Conservation (phyloP, 108 stramenopile genomes). For the Cyclotella atomus region DNA sequence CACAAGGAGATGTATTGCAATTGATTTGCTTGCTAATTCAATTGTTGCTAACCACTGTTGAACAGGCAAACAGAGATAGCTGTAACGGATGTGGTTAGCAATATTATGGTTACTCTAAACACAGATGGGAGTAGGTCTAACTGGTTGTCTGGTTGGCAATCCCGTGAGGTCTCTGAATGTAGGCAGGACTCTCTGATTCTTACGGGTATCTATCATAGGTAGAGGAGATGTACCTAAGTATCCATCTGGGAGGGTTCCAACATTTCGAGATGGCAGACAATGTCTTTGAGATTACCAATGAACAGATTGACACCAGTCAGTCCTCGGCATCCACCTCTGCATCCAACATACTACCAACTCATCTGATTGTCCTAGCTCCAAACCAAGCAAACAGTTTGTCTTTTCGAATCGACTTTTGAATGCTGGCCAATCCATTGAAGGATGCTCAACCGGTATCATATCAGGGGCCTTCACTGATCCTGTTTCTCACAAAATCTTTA, state of each 20-base stretch:
- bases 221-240: constrained; percentile 5
- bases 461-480: neutral
- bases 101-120: constrained; percentile 20
- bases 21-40: constrained; percentile 10
- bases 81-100: constrained; percentile 20
- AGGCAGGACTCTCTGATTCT: neutral
- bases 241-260: constrained; percentile 2
- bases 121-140: neutral
- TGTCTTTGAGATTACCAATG: too few relatives aligned
- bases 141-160: constrained; percentile 8
- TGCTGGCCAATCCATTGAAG: neutral
- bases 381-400: neutral
- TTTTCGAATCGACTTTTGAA: neutral
- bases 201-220: neutral
- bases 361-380: neutral
- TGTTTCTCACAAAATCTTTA: neutral
- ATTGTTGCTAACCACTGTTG: constrained; percentile 21
- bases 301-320: too few relatives aligned
- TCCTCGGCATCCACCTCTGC: too few relatives aligned
- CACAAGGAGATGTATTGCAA: neutral
- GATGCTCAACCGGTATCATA: neutral
- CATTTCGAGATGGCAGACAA: too few relatives aligned
- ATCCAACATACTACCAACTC: too few relatives aligned
- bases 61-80: constrained; percentile 15
- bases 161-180: constrained; percentile 5